Evolutionary conservation across 805 yeast genomes (phyloP).

Genomic region (Starmera quercuum): DNA sequence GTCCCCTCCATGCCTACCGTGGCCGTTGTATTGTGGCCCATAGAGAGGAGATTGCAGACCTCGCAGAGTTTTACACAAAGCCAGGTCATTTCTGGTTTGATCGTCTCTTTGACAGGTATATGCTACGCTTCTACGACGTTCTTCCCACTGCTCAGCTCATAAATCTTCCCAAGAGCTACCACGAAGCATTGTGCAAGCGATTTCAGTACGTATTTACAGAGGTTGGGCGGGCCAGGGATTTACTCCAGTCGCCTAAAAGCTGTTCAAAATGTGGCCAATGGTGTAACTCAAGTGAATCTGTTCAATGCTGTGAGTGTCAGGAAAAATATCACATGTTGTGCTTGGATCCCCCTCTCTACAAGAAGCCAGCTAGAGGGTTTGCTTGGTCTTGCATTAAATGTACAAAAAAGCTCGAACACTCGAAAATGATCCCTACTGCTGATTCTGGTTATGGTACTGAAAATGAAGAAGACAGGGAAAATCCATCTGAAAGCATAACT

Average conservation of each 20-base stretch:
- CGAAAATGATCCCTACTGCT: conserved; percentile 7
- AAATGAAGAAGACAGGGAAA: neutral
- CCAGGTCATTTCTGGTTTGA: conserved; percentile 82
- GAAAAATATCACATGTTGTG: conserved; percentile 73
- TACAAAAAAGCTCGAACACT: conserved; percentile 34
- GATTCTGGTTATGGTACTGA: conserved; percentile 1
- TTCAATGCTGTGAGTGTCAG: conserved; percentile 74
- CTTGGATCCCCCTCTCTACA: conserved; percentile 72
- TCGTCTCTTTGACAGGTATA: conserved; percentile 77
- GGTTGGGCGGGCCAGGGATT: conserved; percentile 51
- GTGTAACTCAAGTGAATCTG: conserved; percentile 69
- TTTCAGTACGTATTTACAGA: conserved; percentile 75
- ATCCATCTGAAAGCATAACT: no score
- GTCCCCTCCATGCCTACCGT: conserved; percentile 68
- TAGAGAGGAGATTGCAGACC: conserved; percentile 49
- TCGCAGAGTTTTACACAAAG: conserved; percentile 40
- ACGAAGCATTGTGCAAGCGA: conserved; percentile 55
- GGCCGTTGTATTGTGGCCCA: conserved; percentile 71
- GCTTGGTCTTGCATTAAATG: conserved; percentile 88
- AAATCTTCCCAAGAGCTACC: conserved; percentile 52
- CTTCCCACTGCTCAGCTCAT: conserved; percentile 53
- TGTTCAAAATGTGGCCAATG: conserved; percentile 81
- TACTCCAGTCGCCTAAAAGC: conserved; percentile 53
- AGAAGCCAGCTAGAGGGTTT: conserved; percentile 80
- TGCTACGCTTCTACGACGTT: conserved; percentile 75